phyloP scores from a whole-genome alignment of 2,329 filamentous ascomycete genomes.

The Leptodontidium sp. region DNA sequence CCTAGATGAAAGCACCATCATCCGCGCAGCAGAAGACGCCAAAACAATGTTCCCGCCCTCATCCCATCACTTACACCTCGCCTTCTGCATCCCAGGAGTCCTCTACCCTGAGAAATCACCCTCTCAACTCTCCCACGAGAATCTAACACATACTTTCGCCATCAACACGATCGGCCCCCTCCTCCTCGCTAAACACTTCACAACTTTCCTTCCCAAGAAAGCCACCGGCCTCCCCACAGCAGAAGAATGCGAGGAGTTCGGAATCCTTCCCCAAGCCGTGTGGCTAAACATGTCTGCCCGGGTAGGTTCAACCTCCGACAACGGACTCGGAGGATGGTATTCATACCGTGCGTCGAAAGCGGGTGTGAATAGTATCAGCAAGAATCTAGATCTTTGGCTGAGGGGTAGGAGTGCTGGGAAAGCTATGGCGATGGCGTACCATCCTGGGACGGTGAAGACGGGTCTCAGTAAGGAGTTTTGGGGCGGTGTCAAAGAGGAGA shows the following conservation, averaged over 20 bases:
- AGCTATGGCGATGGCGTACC: conserved; percentile 74
- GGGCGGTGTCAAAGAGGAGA: conserved; percentile 64
- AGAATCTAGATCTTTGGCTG: conserved; percentile 75
- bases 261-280: conserved; percentile 63
- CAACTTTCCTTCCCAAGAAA: conserved; percentile 71
- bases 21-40: conserved; percentile 61
- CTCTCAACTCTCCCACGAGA: conserved; percentile 65
- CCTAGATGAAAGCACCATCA: conserved; percentile 67
- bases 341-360: conserved; percentile 81
- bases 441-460: conserved; percentile 84
- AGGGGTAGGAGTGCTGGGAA: conserved; percentile 62
- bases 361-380: conserved; percentile 74
- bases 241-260: conserved; percentile 34
- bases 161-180: conserved; percentile 79
- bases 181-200: conserved; percentile 80
- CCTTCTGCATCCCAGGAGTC: conserved; percentile 74
- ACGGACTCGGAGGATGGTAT: conserved; percentile 81
- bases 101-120: conserved; percentile 78
- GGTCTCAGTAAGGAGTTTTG: conserved; percentile 77
- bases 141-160: conserved; percentile 72
- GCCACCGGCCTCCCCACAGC: conserved; percentile 49
- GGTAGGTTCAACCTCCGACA: conserved; percentile 78
- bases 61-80: conserved; percentile 70
- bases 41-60: conserved; percentile 59
- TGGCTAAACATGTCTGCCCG: conserved; percentile 82